Percentiles rank a stretch among this genome's conserved stretches.
phyloP scores from a whole-genome alignment of 805 yeast genomes.

The Brettanomyces anomalus region DNA sequence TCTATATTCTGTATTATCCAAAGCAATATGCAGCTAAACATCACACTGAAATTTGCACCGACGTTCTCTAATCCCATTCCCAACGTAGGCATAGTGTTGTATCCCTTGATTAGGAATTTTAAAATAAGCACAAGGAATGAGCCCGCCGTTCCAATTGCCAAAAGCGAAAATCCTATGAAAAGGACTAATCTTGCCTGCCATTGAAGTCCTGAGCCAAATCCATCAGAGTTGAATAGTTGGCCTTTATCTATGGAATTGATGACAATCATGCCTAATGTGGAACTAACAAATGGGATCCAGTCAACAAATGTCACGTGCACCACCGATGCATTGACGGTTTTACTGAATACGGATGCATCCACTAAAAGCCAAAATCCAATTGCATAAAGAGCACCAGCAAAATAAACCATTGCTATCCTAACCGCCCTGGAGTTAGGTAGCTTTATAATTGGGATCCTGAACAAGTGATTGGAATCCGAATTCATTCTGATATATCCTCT shows the following conservation, averaged over 20 bases:
- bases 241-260: conserved; percentile 66
- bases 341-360: conserved; percentile 83
- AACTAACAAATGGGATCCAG: conserved; percentile 90
- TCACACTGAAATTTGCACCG: conserved; percentile 64
- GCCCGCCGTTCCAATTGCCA: conserved; percentile 94
- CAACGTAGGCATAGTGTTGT: conserved; percentile 69
- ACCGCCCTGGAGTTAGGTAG: conserved; percentile 65
- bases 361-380: conserved; percentile 83
- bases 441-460: conserved; percentile 54
- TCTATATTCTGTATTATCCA: conserved; percentile 96
- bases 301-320: conserved; percentile 89
- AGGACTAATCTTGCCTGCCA: conserved; percentile 93
- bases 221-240: conserved; percentile 26
- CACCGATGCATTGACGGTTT: conserved; percentile 72
- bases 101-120: conserved; percentile 73
- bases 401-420: conserved; percentile 65
- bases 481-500: too few relatives aligned
- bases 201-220: conserved; percentile 39
- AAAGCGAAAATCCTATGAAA: conserved; percentile 83
- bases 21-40: conserved; percentile 80
- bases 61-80: conserved; percentile 94
- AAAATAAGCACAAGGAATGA: conserved; percentile 80
- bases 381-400: conserved; percentile 72
- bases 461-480: conserved; percentile 31
- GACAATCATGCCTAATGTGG: conserved; percentile 82